phyloP scores from a whole-genome alignment of 495 filamentous ascomycete species.

The Penicillium chermesinum region DNA sequence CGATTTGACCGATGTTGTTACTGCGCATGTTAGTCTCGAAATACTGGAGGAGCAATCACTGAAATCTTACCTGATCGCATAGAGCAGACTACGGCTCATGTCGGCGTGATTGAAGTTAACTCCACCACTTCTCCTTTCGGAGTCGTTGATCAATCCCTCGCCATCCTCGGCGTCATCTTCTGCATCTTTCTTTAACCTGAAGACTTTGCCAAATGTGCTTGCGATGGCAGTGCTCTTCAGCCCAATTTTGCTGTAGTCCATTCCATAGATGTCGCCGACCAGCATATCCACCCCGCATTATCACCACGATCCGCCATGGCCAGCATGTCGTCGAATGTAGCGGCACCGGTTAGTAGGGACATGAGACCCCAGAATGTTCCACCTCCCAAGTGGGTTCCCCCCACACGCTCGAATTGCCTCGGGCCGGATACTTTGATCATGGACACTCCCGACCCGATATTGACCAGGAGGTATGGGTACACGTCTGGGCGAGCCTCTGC shows the following conservation, averaged over 20 bases:
- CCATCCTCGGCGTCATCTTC: conserved; percentile 75
- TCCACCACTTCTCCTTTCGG: conserved; percentile 21
- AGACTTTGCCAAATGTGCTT: conserved; percentile 93
- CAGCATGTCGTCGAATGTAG: conserved; percentile 93
- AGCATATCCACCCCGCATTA: conserved; percentile 94
- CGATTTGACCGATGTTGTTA: conserved; percentile 98
- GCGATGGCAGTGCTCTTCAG: conserved; percentile 91
- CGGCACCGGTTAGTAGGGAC: conserved; percentile 80
- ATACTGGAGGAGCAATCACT: not conserved
- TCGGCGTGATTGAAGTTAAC: conserved; percentile 56
- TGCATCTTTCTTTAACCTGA: conserved; percentile 73
- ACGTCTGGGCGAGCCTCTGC: conserved; percentile 65
- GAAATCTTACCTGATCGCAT: conserved; percentile 62
- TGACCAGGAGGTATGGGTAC: conserved; percentile 95
- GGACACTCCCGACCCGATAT: conserved; percentile 98
- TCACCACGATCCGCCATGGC: conserved; percentile 90
- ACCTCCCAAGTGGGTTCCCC: conserved; percentile 89
- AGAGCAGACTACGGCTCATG: conserved; percentile 68
- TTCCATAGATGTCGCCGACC: conserved; percentile 96
- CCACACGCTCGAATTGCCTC: conserved; percentile 77
- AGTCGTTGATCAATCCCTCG: conserved; percentile 52
- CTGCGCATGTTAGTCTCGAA: conserved; percentile 37
- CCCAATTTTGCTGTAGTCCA: conserved; percentile 91
- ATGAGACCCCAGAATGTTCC: conserved; percentile 95
- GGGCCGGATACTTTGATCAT: conserved; percentile 97